Evolutionary conservation across 257 asterid species (phyloP).

Genomic region (Phtheirospermum japonicum): DNA sequence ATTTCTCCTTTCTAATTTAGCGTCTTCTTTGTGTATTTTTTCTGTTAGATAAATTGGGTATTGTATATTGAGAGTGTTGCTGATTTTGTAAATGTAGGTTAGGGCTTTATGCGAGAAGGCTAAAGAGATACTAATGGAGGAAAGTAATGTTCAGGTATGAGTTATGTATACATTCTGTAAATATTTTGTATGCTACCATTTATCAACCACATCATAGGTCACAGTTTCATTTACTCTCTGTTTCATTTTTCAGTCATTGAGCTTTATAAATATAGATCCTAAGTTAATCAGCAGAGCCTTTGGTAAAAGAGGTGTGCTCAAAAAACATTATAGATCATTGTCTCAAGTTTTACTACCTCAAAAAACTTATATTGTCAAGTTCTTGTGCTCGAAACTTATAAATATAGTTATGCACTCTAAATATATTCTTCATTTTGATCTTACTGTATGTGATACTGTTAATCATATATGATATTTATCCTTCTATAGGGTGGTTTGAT

Average conservation of each 20-base stretch:
- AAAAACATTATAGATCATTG: background rate
- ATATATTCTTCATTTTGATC: background rate
- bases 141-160: slow-evolving; percentile 71
- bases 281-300: too few species aligned
- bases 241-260: background rate
- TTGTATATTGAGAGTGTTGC: slow-evolving; percentile 25
- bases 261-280: background rate
- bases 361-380: background rate
- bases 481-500: background rate
- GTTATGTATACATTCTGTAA: background rate
- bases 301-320: background rate
- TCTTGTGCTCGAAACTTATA: too few species aligned
- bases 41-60: slow-evolving; percentile 11
- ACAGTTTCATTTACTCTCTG: background rate
- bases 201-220: background rate
- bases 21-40: background rate
- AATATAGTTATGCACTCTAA: background rate
- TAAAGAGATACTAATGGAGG: slow-evolving; percentile 62
- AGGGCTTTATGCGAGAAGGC: slow-evolving; percentile 64
- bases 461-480: background rate
- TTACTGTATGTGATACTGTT: background rate
- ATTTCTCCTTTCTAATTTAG: slow-evolving; percentile 8
- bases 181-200: background rate
- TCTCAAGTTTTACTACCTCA: background rate
- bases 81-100: slow-evolving; percentile 42